Evolutionary conservation across 176 grass and related monocot species (phyloP), one percentile per base, ranked within the genome.

Genomic region (Bromus sterilis): DNA sequence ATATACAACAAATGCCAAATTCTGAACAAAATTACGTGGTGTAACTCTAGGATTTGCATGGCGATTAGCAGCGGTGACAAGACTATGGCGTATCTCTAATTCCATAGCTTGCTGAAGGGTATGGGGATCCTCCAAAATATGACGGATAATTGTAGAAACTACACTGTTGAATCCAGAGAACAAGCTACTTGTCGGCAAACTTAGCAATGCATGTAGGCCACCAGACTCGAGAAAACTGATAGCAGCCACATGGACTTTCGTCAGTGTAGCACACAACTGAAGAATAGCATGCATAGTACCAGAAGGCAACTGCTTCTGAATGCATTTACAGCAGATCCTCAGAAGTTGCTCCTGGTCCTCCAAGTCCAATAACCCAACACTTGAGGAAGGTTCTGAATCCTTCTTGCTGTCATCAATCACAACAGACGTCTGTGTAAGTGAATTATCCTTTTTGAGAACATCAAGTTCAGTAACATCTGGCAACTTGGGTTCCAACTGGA

Each of bases 21-120:
- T 99, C 80, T 95, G 93, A 31, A 99, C 84, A 90, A 99, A 99
- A 79, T 86, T 99, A 21, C 93, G 84, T 36, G 93, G 87, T 25
- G 90, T 90, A 71, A 99, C 86, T 74, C 96, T 89, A 34, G 91
- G 78, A 86, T 91, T 99, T 85, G 90, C 86, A 80, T 91, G 93
- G 49, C 96, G 88, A 77, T 86, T 99, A 81, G 93, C 83, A 62
- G 91, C 93, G 2, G 89, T 93, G 73, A 93, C 83, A 78, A 99
- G 91, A 80, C 82, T 93, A 37, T 95, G 93, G 21, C 96, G 96
- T 86, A 99, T 99, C 83, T 99, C 96, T 66, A 95, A 88, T 71
- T 99, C 96, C 96, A 99, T 99, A 68, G 96, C 93, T 85, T 93
- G 96, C 93, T 99, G 96, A 87, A 99, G 93, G 26, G 96, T 99